A percentile compares a stretch with the other conserved stretches of the same genome.
These are phyloP conservation scores for Ampelocalamus luodianensis DNA, from an alignment of 176 grass and related monocot species.

Conservation along the genomic window DNA sequence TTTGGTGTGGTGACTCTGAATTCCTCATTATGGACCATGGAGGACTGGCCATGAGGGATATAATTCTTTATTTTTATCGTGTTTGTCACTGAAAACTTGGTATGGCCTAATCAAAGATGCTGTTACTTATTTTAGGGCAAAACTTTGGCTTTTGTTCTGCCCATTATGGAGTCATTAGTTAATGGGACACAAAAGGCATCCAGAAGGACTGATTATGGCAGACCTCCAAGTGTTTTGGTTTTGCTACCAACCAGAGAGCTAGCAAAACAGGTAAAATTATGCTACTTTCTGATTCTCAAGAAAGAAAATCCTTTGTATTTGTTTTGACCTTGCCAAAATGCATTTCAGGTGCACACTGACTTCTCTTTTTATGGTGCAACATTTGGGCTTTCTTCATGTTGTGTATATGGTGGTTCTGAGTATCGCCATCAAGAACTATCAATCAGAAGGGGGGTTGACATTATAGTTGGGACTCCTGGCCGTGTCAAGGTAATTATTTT, in stretches of 20 bases:
- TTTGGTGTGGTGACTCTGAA: background rate
- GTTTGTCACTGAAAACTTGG: background rate
- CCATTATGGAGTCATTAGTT: constrained; percentile 89
- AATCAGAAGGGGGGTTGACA: constrained; percentile 75
- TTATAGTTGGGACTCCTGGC: constrained; percentile 95
- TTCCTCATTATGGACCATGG: background rate
- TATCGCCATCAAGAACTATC: constrained; percentile 74
- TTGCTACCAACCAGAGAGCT: constrained; percentile 92
- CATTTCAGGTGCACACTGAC: constrained; percentile 74
- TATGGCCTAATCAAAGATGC: constrained; percentile 3
- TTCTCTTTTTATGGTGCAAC: constrained; percentile 78
- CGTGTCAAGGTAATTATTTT: constrained; percentile 70
- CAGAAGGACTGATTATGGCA: constrained; percentile 62
- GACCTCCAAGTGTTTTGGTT: constrained; percentile 78
- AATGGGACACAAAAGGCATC: constrained; percentile 74
- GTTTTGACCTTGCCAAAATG: constrained; percentile 5
- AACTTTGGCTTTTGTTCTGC: constrained; percentile 95
- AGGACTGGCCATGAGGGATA: background rate
- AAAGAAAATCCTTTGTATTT: background rate
- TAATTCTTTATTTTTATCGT: background rate
- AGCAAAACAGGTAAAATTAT: constrained; percentile 76
- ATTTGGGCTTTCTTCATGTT: constrained; percentile 76
- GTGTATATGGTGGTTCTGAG: constrained; percentile 83
- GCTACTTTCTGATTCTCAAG: background rate
- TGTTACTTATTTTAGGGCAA: constrained; percentile 66